phyloP scores from a whole-genome alignment of 768 basidiomycete genomes.

The Boletus subparvulus region DNA sequence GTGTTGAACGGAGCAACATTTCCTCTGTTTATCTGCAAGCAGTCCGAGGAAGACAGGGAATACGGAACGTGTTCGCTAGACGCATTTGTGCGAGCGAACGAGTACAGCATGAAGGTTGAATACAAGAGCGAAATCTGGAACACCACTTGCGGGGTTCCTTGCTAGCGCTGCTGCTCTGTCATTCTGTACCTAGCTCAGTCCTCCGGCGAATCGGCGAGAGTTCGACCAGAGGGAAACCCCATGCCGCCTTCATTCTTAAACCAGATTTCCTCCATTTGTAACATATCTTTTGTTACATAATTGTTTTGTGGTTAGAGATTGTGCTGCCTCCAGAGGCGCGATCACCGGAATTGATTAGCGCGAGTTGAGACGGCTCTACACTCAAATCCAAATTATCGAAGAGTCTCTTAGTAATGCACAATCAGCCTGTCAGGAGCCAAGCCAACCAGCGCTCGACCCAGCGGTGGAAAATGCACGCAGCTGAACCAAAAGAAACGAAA shows the following conservation, averaged over 20 bases:
- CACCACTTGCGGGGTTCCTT: constrained; percentile 31
- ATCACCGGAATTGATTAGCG: too few relatives aligned
- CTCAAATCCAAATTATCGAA: too few relatives aligned
- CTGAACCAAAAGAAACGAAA: constrained; percentile 6
- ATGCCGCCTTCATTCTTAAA: too few relatives aligned
- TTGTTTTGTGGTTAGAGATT: too few relatives aligned
- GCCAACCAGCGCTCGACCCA: constrained; percentile 19
- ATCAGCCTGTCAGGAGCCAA: constrained; percentile 28
- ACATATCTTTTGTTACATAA: too few relatives aligned
- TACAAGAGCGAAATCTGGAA: constrained; percentile 39
- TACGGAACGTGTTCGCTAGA: constrained; percentile 40
- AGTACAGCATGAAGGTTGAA: constrained; percentile 20
- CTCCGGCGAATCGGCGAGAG: neutral
- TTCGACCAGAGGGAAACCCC: neutral
- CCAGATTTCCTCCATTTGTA: neutral
- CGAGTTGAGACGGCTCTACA: too few relatives aligned
- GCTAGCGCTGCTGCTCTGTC: neutral
- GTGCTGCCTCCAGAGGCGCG: too few relatives aligned
- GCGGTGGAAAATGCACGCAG: constrained; percentile 29
- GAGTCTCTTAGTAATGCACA: too few relatives aligned
- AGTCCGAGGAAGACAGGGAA: constrained; percentile 24
- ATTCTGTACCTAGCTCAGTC: neutral
- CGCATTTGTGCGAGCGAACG: constrained; percentile 33
- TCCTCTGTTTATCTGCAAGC: constrained; percentile 36
- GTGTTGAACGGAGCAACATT: constrained; percentile 40